Conservation (phyloP, 257 asterid species). For the Solanum clarkiae region DNA sequence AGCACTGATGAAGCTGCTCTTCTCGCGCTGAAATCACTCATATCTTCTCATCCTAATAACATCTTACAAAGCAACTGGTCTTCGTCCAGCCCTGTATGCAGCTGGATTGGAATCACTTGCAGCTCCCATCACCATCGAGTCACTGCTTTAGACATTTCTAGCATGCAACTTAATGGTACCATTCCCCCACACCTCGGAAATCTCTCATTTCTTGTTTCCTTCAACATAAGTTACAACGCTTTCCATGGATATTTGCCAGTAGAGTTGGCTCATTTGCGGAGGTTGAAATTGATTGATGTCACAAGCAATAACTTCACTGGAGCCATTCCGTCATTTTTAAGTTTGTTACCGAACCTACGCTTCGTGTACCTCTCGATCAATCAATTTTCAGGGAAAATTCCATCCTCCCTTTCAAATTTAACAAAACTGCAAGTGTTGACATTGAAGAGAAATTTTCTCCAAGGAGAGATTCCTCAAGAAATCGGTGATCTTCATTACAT, state of each 20-base stretch:
- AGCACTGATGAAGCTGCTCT: neutral
- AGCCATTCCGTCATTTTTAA: no score
- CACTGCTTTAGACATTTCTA: neutral
- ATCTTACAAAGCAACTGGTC: neutral
- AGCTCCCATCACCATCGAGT: neutral
- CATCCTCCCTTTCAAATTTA: neutral
- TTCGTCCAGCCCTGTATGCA: neutral
- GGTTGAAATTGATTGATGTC: no score
- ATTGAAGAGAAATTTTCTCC: fast-evolving
- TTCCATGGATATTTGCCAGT: neutral
- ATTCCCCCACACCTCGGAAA: neutral
- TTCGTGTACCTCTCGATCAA: neutral
- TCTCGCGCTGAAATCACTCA: neutral
- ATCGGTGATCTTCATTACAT: no score
- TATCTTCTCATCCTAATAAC: neutral
- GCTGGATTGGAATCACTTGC: neutral
- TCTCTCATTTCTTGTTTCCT: neutral
- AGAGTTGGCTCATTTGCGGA: neutral
- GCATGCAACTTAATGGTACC: neutral
- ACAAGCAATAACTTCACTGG: no score
- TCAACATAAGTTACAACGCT: neutral
- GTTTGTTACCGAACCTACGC: neutral
- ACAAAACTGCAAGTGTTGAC: neutral
- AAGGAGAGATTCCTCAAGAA: neutral
- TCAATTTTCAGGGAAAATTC: neutral